A percentile compares a stretch with the other conserved stretches of the same genome.
Evolutionary conservation across 192 early-diverging fungal genomes (phyloP).

Genomic region (Entrophospora sp.): DNA sequence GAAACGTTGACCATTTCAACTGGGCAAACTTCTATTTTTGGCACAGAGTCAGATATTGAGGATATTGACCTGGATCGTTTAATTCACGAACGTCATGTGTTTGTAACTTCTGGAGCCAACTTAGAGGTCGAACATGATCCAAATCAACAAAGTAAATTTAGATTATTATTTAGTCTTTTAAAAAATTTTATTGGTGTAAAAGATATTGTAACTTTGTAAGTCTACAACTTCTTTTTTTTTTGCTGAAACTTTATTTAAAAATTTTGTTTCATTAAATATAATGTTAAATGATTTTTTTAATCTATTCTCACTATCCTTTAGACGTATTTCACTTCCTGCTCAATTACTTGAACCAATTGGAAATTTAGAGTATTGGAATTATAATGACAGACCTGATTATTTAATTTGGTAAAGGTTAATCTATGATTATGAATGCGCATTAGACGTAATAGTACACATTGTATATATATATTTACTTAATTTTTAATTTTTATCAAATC

Average conservation of each 20-base stretch:
- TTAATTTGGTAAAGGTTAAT: slow-evolving; percentile 36
- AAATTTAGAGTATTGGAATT: slow-evolving; percentile 71
- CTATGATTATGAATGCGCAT: not conserved
- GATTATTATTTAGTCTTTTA: slow-evolving; percentile 47
- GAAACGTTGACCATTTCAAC: not conserved
- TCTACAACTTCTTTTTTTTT: not conserved
- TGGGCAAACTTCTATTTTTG: not conserved
- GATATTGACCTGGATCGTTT: slow-evolving; percentile 2
- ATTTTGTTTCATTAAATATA: too few species aligned
- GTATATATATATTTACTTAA: not conserved
- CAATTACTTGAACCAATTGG: slow-evolving; percentile 62
- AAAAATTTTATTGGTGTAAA: slow-evolving; percentile 61
- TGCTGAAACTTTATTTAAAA: not conserved
- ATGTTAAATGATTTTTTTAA: too few species aligned
- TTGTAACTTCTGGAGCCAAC: not conserved
- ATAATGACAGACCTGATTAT: slow-evolving; percentile 67
- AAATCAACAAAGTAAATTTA: slow-evolving; percentile 46
- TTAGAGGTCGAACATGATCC: not conserved
- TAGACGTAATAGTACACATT: too few species aligned
- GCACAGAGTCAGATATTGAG: not conserved
- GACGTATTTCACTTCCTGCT: slow-evolving; percentile 62
- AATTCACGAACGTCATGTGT: slow-evolving; percentile 5
- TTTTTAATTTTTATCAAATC: slow-evolving; percentile 23
- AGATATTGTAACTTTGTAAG: slow-evolving; percentile 45
- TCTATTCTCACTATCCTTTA: too few species aligned